phyloP scores from a whole-genome alignment of 768 basidiomycete species.

The Russula sp. region DNA sequence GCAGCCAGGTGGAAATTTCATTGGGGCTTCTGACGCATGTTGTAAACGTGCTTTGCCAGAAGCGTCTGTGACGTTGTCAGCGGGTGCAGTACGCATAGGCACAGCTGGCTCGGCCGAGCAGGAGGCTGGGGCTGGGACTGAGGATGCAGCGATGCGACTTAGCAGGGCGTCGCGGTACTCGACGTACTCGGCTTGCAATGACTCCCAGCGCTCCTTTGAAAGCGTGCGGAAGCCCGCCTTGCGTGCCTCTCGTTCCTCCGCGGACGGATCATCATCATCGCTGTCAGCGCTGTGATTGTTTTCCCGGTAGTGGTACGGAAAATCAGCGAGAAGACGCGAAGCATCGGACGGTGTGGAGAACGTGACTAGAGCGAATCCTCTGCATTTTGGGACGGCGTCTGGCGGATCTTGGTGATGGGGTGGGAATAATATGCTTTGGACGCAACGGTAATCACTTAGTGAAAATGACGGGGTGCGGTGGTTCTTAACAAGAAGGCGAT shows the following conservation, averaged over 20 bases:
- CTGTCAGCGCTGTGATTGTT: background rate
- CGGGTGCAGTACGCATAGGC: background rate
- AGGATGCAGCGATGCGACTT: conserved; percentile 32
- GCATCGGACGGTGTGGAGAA: conserved; percentile 44
- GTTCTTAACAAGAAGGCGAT: conserved; percentile 35
- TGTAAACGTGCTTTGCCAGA: background rate
- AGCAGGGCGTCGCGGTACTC: conserved; percentile 55
- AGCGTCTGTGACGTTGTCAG: background rate
- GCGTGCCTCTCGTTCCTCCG: conserved; percentile 43
- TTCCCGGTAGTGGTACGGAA: conserved; percentile 56
- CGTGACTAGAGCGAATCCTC: conserved; percentile 73
- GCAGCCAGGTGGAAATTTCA: conserved; percentile 52
- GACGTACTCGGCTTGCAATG: conserved; percentile 67
- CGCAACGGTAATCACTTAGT: conserved; percentile 8
- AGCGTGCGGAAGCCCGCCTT: conserved; percentile 61
- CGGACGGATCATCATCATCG: background rate
- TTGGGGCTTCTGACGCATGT: background rate
- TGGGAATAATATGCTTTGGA: conserved; percentile 59
- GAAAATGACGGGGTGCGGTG: conserved; percentile 15
- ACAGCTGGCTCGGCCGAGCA: background rate
- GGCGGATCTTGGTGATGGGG: conserved; percentile 62
- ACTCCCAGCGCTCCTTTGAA: conserved; percentile 59
- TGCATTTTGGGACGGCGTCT: conserved; percentile 54
- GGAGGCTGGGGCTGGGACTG: background rate
- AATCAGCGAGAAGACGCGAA: conserved; percentile 45